Evolutionary conservation across 163 green algal genomes (phyloP).

Genomic region (Chlamydomonas reinhardtii): DNA sequence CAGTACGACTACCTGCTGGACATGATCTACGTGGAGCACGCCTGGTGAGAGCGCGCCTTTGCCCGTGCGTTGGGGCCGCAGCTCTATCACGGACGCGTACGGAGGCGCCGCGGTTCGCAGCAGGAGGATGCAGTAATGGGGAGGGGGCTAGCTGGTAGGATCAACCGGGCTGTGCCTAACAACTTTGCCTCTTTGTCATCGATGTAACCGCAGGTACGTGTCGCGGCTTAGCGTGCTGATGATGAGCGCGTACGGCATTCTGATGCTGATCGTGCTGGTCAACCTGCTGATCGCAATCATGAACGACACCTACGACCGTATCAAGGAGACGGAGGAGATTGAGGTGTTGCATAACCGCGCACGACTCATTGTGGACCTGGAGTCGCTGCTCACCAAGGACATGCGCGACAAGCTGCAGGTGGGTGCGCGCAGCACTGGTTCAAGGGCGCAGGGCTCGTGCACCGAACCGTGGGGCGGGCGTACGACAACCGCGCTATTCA

Average conservation of each 20-base stretch:
- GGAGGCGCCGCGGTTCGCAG: no score
- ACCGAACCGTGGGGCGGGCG: no score
- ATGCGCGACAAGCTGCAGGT: slow-evolving; percentile 48
- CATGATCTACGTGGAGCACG: slow-evolving; percentile 12
- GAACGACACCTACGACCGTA: slow-evolving; percentile 65
- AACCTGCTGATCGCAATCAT: slow-evolving; percentile 71
- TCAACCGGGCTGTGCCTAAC: no score
- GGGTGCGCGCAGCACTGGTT: not conserved
- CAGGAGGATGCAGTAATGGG: no score
- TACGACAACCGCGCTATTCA: no score
- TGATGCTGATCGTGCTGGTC: slow-evolving; percentile 62
- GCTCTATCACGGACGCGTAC: no score
- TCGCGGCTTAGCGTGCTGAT: slow-evolving; percentile 36
- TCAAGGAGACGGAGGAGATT: slow-evolving; percentile 63
- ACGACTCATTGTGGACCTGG: slow-evolving; percentile 57
- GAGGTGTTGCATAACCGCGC: slow-evolving; percentile 55
- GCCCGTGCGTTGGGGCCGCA: no score
- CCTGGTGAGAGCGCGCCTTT: not conserved
- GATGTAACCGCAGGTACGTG: slow-evolving; percentile 25
- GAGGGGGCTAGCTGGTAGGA: no score
- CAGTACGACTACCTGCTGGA: slow-evolving; percentile 41
- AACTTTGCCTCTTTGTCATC: no score
- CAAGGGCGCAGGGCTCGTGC: no score
- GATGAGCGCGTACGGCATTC: slow-evolving; percentile 53
- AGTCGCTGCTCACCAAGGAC: slow-evolving; percentile 39